Base-by-base conservation (phyloP, 192 early-diverging fungal genomes). In the Linnemannia zychae region DNA sequence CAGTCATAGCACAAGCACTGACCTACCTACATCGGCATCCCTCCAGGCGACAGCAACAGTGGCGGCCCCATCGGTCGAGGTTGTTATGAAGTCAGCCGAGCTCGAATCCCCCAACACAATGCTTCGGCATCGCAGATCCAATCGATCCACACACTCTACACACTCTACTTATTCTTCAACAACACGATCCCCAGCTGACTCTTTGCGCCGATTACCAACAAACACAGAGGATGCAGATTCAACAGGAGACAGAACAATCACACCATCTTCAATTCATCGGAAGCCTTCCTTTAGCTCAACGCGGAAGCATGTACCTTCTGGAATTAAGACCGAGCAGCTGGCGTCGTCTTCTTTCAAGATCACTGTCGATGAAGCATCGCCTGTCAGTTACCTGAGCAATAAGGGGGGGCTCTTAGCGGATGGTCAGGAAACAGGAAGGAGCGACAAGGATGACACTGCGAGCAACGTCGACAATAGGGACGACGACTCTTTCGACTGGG, bases 401-500 rank as follows among this genome's bases (percentile, higher is more conserved):
- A 63, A 63, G 57, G 11, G 57, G 11, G 11, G 57, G 11, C 2
- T 31, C 15, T 3, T 31, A 13, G 57, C 24, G 28, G 57, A 63
- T 31, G 57, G 57, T 15, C 57, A 63, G 11, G 57, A 63, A 24
- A 33, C 37, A 31, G 53, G 20, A 44, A 31, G 22, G 18, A 57
- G 38, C 38, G 40, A 75, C 24, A 28, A n/a, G 0, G 68, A 33
- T 57, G 53, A 31, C 1, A 37, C 20, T 6, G 50, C 5, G 11
- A 63, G 57, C 28, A 63, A 63, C 24, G 24, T 38, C 37, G 33
- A 60, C 37, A 47, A 47, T 38, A 47, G 31, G 18, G 75, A 77
- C 11, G 75, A 83, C 37, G 67, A 71, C 36, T 75, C 74, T 47
- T 83, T 83, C 67, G 81, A 83, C 28, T 83, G 81, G 81, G 81